Conservation (phyloP, 106 monocot genomes). For the Allium sativum region DNA sequence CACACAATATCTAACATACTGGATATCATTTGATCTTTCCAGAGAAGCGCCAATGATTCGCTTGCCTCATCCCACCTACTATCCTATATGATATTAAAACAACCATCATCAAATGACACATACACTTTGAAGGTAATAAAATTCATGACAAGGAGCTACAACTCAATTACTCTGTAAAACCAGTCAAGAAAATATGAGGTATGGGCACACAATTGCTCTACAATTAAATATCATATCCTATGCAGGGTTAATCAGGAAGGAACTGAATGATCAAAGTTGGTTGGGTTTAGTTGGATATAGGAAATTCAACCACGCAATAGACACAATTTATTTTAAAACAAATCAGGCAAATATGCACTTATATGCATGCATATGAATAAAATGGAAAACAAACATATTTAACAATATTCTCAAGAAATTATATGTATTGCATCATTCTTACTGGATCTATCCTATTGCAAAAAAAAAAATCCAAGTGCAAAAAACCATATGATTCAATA, state of each 20-base stretch:
- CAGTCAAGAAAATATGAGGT: too few species aligned
- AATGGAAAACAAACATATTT: too few species aligned
- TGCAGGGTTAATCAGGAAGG: background rate
- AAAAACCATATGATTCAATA: too few species aligned
- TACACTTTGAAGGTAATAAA: background rate
- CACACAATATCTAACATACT: background rate
- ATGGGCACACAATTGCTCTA: background rate
- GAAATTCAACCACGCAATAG: background rate
- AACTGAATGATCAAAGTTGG: background rate
- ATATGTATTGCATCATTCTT: too few species aligned
- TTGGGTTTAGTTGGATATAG: background rate
- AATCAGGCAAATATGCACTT: too few species aligned
- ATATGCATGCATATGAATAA: too few species aligned
- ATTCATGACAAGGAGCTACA: background rate
- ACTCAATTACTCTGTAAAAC: too few species aligned
- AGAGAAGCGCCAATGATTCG: background rate
- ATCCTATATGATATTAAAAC: constrained; percentile 1
- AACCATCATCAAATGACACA: constrained; percentile 8
- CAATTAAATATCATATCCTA: background rate
- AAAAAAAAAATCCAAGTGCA: too few species aligned
- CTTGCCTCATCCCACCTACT: background rate
- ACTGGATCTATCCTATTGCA: too few species aligned
- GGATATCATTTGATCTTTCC: background rate
- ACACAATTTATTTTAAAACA: too few species aligned
- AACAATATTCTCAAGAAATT: too few species aligned